Base-by-base conservation (phyloP, 1,284 basidiomycete species). In the Neolentinus lepideus region DNA sequence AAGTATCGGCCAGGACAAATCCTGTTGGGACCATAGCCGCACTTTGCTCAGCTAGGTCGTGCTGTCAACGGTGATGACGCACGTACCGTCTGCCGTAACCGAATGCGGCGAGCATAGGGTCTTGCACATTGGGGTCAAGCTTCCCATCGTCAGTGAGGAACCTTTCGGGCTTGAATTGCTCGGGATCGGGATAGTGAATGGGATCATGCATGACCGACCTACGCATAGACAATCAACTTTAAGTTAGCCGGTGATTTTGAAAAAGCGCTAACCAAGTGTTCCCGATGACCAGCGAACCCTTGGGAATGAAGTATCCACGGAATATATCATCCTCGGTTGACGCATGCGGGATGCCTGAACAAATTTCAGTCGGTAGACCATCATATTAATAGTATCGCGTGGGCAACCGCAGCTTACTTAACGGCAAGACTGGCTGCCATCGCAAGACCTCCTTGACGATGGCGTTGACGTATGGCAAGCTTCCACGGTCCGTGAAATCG, bases 391-490 rank as follows among this genome's bases (percentile, higher is more conserved):
- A n/a, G n/a, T n/a, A 60, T 16, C 14, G 19, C 46, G 43, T 31
- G 35, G 26, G 22, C 10, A 31, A 12, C 24, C 21, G 52, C n/a
- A 29, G 61, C 60, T 51, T 57, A 77, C 79, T 76, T 14, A 80
- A 56, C 51, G 79, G 77, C n/a, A 65, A 66, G 9, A 76, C 70
- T 9, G 80, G 77, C 19, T 76, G 71, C 68, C 74, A 84, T 22
- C 82, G 67, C 19, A 80, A 58, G 1, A 77, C 71, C 61, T 85
- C 84, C 59, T 76, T 77, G 53, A 81, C 58, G 4, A 81, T 60
- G 0, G 80, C 79, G n/a, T 69, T 63, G 1, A 84, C 63, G 60
- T 79, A 84, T 0, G 66, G 68, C 19, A 83, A 60, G 19, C 62
- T 64, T 3, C 59, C 56, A 16, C 76, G 62, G 31, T 80, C 74